phyloP scores from a whole-genome alignment of 1,139 yeast genomes.

The Pichia sp. region DNA sequence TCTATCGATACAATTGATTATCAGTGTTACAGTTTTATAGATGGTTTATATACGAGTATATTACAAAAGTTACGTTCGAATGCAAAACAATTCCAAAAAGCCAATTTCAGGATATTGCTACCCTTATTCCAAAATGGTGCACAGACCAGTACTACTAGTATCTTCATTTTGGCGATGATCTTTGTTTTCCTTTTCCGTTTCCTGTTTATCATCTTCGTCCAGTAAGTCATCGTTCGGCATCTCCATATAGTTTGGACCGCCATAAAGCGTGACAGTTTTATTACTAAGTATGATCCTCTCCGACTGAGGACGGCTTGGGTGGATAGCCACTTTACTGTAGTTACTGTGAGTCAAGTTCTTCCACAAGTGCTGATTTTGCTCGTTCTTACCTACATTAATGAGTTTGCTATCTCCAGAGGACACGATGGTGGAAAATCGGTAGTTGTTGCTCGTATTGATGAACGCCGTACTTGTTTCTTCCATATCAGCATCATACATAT shows the following conservation, averaged over 20 bases:
- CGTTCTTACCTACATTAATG: not conserved
- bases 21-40: too few relatives aligned
- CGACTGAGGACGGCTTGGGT: not conserved
- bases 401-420: not conserved
- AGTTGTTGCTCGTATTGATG: not conserved
- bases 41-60: too few relatives aligned
- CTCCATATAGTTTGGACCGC: not conserved
- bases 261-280: conserved; percentile 8
- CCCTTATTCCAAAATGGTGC: conserved; percentile 6
- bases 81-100: not conserved
- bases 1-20: too few relatives aligned
- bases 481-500: not conserved
- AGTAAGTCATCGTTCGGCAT: too few relatives aligned
- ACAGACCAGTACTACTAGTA: not conserved
- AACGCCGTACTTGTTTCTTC: not conserved
- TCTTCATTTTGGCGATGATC: not conserved
- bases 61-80: too few relatives aligned
- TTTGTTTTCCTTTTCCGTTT: not conserved
- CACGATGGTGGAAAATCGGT: not conserved
- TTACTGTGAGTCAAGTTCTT: conserved; percentile 4
- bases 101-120: not conserved
- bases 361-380: conserved; percentile 6
- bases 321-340: too few relatives aligned
- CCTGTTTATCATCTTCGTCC: not conserved
- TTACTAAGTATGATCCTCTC: conserved; percentile 4